Percentiles rank a stretch among this genome's conserved stretches.
Conservation (phyloP, 1,284 basidiomycete species). For the Ustilago curta region DNA sequence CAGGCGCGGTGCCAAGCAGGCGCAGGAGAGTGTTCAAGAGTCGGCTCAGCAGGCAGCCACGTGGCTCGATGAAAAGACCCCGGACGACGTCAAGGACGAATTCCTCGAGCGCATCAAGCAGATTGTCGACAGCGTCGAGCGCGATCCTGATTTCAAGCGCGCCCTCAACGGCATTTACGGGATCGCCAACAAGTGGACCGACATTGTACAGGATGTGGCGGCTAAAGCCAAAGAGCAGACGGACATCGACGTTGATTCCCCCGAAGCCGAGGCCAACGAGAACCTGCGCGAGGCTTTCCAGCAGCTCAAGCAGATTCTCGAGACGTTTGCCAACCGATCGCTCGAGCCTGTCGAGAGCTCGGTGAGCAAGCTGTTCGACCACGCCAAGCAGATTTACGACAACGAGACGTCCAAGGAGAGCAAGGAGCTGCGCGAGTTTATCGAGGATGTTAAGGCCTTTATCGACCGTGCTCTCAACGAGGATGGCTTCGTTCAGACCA, state of each 20-base stretch:
- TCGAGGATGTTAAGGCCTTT: constrained; percentile 57
- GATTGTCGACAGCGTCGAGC: constrained; percentile 64
- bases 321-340: constrained; percentile 68
- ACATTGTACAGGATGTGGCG: constrained; percentile 70
- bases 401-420: constrained; percentile 59
- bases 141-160: constrained; percentile 70
- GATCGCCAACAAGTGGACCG: constrained; percentile 71
- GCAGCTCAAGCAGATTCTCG: constrained; percentile 70
- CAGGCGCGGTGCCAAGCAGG: constrained; percentile 68
- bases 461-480: constrained; percentile 53
- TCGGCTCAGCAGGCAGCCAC: constrained; percentile 48
- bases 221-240: constrained; percentile 70
- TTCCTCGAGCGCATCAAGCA: constrained; percentile 71
- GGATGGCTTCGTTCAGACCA: constrained; percentile 49
- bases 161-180: constrained; percentile 70
- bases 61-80: constrained; percentile 71
- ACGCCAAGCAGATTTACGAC: constrained; percentile 70
- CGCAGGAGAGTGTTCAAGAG: constrained; percentile 59
- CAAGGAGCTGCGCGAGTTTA: constrained; percentile 69
- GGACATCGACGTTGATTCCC: constrained; percentile 69
- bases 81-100: constrained; percentile 71
- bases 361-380: constrained; percentile 69
- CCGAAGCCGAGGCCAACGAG: constrained; percentile 69
- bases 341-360: constrained; percentile 63
- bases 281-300: constrained; percentile 70